Evolutionary conservation across 169 alveolate species (phyloP).

Genomic region (Toxoplasma gondii): DNA sequence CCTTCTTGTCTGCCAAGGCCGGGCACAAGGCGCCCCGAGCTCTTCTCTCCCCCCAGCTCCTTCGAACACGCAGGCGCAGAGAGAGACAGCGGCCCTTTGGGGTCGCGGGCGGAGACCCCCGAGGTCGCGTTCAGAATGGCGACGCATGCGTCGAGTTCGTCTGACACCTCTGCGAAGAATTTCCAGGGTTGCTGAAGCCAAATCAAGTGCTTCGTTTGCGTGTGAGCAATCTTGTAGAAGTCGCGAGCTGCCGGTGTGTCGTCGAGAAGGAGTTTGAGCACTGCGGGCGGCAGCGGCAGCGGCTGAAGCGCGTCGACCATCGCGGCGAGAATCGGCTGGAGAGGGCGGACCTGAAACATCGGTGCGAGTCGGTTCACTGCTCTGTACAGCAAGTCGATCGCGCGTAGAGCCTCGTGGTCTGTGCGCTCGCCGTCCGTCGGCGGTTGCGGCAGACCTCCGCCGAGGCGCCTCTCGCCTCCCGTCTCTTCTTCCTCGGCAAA

Average conservation of each 20-base stretch:
- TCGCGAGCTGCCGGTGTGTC: conserved; percentile 50
- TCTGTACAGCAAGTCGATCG: conserved; percentile 1
- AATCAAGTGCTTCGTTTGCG: conserved; percentile 42
- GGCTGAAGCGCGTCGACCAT: conserved; percentile 41
- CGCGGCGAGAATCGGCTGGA: conserved; percentile 56
- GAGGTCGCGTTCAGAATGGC: conserved; percentile 16
- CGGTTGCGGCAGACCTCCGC: not conserved
- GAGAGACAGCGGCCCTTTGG: not conserved
- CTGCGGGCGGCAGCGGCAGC: conserved; percentile 33
- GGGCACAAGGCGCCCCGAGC: not conserved
- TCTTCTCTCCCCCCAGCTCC: not conserved
- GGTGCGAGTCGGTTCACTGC: conserved; percentile 21
- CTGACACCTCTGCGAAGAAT: conserved; percentile 37
- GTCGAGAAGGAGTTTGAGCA: conserved; percentile 33
- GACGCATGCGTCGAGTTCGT: conserved; percentile 56
- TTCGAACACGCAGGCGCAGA: not conserved
- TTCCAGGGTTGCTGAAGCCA: conserved; percentile 57
- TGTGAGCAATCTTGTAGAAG: conserved; percentile 37
- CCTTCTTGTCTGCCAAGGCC: too few species aligned
- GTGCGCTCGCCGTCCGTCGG: not conserved
- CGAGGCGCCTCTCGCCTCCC: not conserved
- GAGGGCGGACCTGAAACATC: conserved; percentile 57
- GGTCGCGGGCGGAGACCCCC: not conserved
- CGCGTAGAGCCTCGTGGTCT: not conserved
- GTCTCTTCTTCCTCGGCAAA: not conserved